phyloP scores from a whole-genome alignment of 768 basidiomycete genomes.

The Cystofilobasidium capitatum region DNA sequence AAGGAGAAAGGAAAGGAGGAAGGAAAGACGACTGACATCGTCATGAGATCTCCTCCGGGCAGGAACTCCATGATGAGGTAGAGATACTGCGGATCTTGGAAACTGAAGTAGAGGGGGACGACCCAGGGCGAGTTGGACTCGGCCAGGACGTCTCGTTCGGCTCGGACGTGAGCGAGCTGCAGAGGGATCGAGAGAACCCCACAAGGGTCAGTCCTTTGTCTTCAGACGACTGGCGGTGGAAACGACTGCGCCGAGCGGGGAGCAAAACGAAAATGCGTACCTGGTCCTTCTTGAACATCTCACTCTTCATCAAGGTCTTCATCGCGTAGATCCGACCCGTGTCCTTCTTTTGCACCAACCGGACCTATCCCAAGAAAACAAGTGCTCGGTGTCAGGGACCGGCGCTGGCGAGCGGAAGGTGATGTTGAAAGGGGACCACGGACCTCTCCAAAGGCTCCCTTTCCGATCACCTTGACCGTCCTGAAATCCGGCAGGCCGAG shows the following conservation, averaged over 20 bases:
- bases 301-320: slow-evolving; percentile 93
- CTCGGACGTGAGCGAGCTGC: slow-evolving; percentile 93
- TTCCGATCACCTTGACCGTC: slow-evolving; percentile 97
- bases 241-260: not conserved
- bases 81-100: slow-evolving; percentile 83
- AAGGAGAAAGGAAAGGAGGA: not conserved
- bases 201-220: not conserved
- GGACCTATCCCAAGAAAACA: slow-evolving; percentile 47
- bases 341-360: slow-evolving; percentile 90
- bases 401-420: not conserved
- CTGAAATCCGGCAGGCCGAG: slow-evolving; percentile 85
- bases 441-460: slow-evolving; percentile 97
- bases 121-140: slow-evolving; percentile 95
- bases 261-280: slow-evolving; percentile 42
- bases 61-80: slow-evolving; percentile 99
- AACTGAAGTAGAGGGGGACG: slow-evolving; percentile 94
- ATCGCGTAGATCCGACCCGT: slow-evolving; percentile 98
- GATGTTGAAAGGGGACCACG: slow-evolving; percentile 29
- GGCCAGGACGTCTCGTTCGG: slow-evolving; percentile 91
- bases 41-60: slow-evolving; percentile 97
- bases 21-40: slow-evolving; percentile 51
- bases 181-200: not conserved
- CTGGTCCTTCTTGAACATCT: slow-evolving; percentile 99
- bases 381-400: not conserved
- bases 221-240: no score